phyloP scores from a whole-genome alignment of 371 early-diverging fungal species.

The Mucor lusitanicus region DNA sequence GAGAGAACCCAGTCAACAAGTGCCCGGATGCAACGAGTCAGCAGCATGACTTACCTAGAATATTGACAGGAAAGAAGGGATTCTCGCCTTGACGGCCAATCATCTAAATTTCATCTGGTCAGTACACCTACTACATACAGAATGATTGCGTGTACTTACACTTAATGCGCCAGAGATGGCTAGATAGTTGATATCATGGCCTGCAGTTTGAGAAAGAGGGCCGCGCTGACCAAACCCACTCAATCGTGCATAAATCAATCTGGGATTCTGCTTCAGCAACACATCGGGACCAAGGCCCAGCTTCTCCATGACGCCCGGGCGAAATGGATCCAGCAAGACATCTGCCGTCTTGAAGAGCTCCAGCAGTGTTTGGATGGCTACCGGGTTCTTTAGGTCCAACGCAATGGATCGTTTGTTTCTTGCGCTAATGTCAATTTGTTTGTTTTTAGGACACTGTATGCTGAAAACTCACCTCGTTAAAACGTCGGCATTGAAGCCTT shows the following conservation, averaged over 20 bases:
- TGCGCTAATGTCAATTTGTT: neutral
- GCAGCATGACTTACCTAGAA: constrained; percentile 42
- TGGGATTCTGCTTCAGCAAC: constrained; percentile 55
- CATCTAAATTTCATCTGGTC: too few species aligned
- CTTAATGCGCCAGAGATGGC: constrained; percentile 69
- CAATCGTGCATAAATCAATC: constrained; percentile 66
- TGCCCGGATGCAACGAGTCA: neutral
- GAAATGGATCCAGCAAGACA: constrained; percentile 76
- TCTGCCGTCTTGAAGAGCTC: constrained; percentile 58
- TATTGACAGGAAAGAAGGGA: constrained; percentile 69
- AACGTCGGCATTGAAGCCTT: constrained; percentile 48
- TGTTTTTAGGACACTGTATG: neutral
- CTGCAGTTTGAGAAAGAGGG: constrained; percentile 60
- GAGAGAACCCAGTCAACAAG: neutral
- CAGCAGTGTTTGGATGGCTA: constrained; percentile 49
- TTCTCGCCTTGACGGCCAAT: constrained; percentile 59
- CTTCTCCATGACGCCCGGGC: constrained; percentile 77
- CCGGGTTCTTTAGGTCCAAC: constrained; percentile 62
- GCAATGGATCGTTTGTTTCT: constrained; percentile 74
- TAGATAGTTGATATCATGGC: constrained; percentile 80
- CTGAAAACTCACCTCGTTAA: constrained; percentile 45
- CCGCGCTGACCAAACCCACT: constrained; percentile 77
- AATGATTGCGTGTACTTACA: constrained; percentile 33
- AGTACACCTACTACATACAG: too few species aligned
- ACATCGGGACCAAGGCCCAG: constrained; percentile 72